Conservation (phyloP, 129 eudicot genomes). For the Tanacetum coccineum region DNA sequence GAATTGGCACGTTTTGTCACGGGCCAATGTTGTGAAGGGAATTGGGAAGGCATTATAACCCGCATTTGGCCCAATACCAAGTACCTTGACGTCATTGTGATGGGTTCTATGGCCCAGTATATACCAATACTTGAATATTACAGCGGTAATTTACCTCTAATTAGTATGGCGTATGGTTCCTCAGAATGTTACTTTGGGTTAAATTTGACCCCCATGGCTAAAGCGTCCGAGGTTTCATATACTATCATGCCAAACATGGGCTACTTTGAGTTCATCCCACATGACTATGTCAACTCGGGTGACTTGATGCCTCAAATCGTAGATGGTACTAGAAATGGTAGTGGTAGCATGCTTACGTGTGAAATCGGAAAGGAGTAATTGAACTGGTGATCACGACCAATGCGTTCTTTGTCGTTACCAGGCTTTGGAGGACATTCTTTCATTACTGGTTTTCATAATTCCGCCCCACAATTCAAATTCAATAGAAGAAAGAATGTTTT, state of each 20-base stretch:
- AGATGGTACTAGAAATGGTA: too few species aligned
- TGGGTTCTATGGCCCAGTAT: conserved; percentile 65
- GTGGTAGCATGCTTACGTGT: conserved; percentile 4
- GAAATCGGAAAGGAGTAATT: conserved; percentile 52
- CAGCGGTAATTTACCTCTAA: conserved; percentile 46
- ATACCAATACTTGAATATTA: conserved; percentile 52
- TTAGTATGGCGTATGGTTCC: conserved; percentile 55
- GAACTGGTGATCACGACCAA: conserved; percentile 60
- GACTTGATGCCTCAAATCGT: conserved; percentile 38
- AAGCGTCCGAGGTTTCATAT: conserved; percentile 54
- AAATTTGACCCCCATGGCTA: conserved; percentile 47
- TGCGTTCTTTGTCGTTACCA: conserved; percentile 50
- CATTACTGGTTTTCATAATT: conserved; percentile 43
- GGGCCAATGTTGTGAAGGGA: conserved; percentile 39
- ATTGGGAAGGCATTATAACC: conserved; percentile 56
- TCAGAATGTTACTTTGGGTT: conserved; percentile 61
- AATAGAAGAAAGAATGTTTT: conserved; percentile 36
- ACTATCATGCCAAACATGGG: conserved; percentile 74
- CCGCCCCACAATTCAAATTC: conserved; percentile 44
- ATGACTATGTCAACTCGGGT: conserved; percentile 36
- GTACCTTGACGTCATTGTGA: conserved; percentile 58
- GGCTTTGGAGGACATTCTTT: conserved; percentile 41
- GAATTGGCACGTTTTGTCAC: conserved; percentile 46
- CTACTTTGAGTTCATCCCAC: conserved; percentile 66
- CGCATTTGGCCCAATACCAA: conserved; percentile 67